These are phyloP conservation scores for Capronia americana DNA, from an alignment of 2,329 filamentous ascomycete species.

Conservation along the genomic window DNA sequence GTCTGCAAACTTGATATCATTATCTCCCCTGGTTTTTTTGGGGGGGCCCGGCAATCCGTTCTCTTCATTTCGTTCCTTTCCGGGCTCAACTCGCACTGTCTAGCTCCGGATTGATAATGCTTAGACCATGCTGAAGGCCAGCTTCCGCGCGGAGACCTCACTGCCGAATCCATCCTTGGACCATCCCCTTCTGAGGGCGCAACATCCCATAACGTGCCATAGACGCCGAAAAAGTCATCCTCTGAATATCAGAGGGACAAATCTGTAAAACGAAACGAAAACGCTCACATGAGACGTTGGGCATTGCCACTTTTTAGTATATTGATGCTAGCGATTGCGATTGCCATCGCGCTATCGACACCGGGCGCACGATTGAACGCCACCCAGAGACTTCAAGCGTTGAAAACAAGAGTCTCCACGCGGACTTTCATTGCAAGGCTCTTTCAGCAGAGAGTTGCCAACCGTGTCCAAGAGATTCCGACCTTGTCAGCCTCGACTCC, in stretches of 20 bases:
- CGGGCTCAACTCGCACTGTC: neutral
- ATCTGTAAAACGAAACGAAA: neutral
- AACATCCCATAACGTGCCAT: neutral
- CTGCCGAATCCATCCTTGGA: neutral
- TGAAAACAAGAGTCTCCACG: neutral
- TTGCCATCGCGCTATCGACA: conserved; percentile 2
- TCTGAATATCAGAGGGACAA: neutral
- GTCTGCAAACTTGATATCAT: neutral
- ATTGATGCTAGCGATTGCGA: conserved; percentile 22
- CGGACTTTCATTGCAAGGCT: neutral
- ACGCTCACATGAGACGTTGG: conserved; percentile 9
- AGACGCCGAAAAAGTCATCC: neutral
- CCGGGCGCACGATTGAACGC: neutral
- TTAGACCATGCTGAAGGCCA: neutral
- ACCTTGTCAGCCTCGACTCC: neutral
- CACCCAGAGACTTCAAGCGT: neutral
- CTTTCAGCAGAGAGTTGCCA: neutral
- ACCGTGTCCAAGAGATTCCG: neutral
- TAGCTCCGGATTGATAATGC: neutral
- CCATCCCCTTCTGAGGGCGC: neutral
- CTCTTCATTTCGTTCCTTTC: neutral
- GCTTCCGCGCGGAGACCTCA: neutral
- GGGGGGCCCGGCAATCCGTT: neutral
- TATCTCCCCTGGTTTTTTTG: neutral
- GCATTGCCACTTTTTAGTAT: neutral